Evolutionary conservation across 805 yeast species (phyloP).

Genomic region (Diddensiella transvaalensis): DNA sequence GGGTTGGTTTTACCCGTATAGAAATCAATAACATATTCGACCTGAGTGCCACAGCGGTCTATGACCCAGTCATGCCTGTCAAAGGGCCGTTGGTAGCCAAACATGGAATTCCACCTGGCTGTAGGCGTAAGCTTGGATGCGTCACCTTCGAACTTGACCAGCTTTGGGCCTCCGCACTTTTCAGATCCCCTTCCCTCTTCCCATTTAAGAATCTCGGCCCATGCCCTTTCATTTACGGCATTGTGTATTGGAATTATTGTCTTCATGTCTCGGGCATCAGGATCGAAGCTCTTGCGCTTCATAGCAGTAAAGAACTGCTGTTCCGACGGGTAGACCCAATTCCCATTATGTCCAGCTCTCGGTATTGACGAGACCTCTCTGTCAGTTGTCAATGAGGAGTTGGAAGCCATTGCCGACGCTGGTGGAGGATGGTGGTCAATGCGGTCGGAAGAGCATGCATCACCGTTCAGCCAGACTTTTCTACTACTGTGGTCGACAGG

Average conservation of each 20-base stretch:
- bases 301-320: slow-evolving; percentile 93
- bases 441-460: slow-evolving; percentile 25
- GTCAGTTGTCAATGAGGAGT: slow-evolving; percentile 54
- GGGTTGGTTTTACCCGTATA: slow-evolving; percentile 59
- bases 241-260: slow-evolving; percentile 93
- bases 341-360: slow-evolving; percentile 57
- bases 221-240: slow-evolving; percentile 87
- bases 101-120: slow-evolving; percentile 61
- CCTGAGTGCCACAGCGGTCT: slow-evolving; percentile 73
- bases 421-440: slow-evolving; percentile 11
- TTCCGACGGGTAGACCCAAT: slow-evolving; percentile 96
- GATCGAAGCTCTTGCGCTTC: slow-evolving; percentile 86
- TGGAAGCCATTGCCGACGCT: not conserved
- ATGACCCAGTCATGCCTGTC: slow-evolving; percentile 96
- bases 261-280: slow-evolving; percentile 76
- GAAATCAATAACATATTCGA: slow-evolving; percentile 92
- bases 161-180: slow-evolving; percentile 76
- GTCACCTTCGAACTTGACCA: slow-evolving; percentile 87
- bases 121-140: slow-evolving; percentile 81
- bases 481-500: slow-evolving; percentile 69
- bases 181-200: slow-evolving; percentile 43
- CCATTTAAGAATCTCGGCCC: slow-evolving; percentile 84
- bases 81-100: slow-evolving; percentile 76
- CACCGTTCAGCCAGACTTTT: slow-evolving; percentile 51
- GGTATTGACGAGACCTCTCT: slow-evolving; percentile 82